Base-by-base conservation (phyloP, 2,329 filamentous ascomycete genomes). In the Karstenula rhodostoma region DNA sequence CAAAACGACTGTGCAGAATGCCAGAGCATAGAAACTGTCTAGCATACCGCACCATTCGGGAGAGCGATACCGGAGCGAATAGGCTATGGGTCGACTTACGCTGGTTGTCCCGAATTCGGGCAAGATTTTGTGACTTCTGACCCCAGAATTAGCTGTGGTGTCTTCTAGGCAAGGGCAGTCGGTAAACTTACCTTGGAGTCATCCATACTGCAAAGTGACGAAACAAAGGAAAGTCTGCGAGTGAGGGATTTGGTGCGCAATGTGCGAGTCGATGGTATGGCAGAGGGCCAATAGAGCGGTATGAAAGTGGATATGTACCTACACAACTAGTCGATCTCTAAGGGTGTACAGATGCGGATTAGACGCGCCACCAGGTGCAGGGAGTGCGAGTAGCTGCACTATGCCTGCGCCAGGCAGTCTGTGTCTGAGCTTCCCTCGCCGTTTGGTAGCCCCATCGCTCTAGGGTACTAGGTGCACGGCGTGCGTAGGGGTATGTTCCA, bases 81-180 rank as follows among this genome's bases (percentile, higher is more conserved):
- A 22, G 22, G 10, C 4, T 22, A 19, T 44, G 42, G 17, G 46
- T 19, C 23, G 32, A 63, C 72, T 70, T 65, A 77, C 74, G 84
- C 74, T 93, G 91, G 70, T 93, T 94, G 69, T 93, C 89, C 65
- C 90, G 86, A 66, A 93, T 89, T 59, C 90, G 88, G 49, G 86
- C 84, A 35, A 83, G 77, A 55, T 81, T 81, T 56, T 79, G 75
- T 37, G 71, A 69, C 60, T 75, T 77, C 60, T 77, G 65, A 63
- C 67, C 43, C 6, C 19, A 33, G 27, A 22, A 46, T 35, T 43
- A 52, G 50, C 43, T 23, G 9, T 32, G 5, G 35, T 40, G 10
- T 32, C 35, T 17, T 17, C 23, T 37, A 23, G 19, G 15, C 12
- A 42, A 23, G 48, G 51, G 23, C n/a, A 13, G 44, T 52, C 33